These are phyloP conservation scores for Porphyrellus cyaneotinctus DNA, from an alignment of 768 basidiomycete genomes.

Conservation along the genomic window DNA sequence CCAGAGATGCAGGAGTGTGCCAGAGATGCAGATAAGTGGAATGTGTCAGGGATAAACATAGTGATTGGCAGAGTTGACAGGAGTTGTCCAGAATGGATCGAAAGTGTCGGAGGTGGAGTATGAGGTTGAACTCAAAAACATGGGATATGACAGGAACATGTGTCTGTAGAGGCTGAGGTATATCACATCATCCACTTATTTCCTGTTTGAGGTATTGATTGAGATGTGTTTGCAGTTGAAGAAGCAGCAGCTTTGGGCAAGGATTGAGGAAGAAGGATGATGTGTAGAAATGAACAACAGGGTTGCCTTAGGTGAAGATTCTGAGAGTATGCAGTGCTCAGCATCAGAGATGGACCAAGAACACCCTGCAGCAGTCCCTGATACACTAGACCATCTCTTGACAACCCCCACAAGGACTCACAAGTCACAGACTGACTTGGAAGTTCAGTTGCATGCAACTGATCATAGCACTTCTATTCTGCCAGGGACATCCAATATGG, in stretches of 20 bases:
- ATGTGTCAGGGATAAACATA: too few species aligned
- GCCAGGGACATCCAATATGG: not conserved
- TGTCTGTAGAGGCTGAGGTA: not conserved
- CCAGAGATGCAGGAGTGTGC: too few species aligned
- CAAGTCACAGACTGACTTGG: not conserved
- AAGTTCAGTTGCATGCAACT: not conserved
- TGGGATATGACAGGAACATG: too few species aligned
- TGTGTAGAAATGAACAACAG: not conserved
- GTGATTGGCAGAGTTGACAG: too few species aligned
- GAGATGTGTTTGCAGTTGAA: not conserved
- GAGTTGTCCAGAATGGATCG: too few species aligned
- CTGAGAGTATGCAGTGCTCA: not conserved
- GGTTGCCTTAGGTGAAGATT: not conserved
- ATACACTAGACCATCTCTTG: not conserved
- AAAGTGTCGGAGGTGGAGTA: too few species aligned
- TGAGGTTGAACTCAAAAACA: too few species aligned
- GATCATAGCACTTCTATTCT: not conserved
- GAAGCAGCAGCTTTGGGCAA: not conserved
- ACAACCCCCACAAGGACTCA: not conserved
- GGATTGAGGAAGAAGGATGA: not conserved
- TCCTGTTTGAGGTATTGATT: not conserved
- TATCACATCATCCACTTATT: not conserved
- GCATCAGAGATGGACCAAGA: not conserved
- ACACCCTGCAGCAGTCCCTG: not conserved
- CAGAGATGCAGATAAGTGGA: too few species aligned